phyloP scores from a whole-genome alignment of 176 grass and related monocot species.

The Thalia dealbata region DNA sequence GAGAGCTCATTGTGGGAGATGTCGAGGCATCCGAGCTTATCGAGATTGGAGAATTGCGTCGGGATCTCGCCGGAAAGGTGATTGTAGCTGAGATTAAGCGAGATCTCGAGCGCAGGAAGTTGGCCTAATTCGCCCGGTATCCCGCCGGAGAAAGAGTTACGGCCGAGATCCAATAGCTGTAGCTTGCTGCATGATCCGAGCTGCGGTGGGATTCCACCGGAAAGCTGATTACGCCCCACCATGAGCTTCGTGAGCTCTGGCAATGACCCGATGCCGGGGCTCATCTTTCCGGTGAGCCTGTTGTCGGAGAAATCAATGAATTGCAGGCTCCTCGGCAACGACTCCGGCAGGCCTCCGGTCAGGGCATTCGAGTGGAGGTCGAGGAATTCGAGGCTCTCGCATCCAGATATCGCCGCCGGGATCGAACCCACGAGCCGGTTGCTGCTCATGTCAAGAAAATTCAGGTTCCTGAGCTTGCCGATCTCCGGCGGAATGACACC shows the following conservation, averaged over 20 bases:
- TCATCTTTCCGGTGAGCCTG: constrained; percentile 45
- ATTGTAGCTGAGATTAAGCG: constrained; percentile 91
- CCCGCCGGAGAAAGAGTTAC: constrained; percentile 57
- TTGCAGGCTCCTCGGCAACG: constrained; percentile 54
- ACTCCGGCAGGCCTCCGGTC: constrained; percentile 45
- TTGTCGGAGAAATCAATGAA: constrained; percentile 83
- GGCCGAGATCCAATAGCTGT: constrained; percentile 68
- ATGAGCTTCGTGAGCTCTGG: constrained; percentile 76
- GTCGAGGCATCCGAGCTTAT: constrained; percentile 72
- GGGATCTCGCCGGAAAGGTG: constrained; percentile 63
- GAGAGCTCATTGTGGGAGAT: constrained; percentile 74
- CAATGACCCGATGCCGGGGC: constrained; percentile 41
- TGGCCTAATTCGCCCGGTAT: constrained; percentile 62
- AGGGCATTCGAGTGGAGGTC: constrained; percentile 80
- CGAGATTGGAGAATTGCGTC: constrained; percentile 37
- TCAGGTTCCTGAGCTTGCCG: constrained; percentile 69
- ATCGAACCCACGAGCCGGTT: constrained; percentile 56
- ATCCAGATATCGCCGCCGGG: constrained; percentile 45
- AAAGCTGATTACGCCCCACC: constrained; percentile 49
- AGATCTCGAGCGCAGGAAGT: constrained; percentile 68
- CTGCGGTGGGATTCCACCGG: constrained; percentile 56
- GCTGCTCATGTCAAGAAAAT: constrained; percentile 73
- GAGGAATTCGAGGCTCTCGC: constrained; percentile 70
- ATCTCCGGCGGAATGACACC: constrained; percentile 57
- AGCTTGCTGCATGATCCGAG: constrained; percentile 74